Evolutionary conservation across 2,329 filamentous ascomycete species (phyloP), one percentile per base, ranked within the genome.

Genomic region (Sporothrix inflata): DNA sequence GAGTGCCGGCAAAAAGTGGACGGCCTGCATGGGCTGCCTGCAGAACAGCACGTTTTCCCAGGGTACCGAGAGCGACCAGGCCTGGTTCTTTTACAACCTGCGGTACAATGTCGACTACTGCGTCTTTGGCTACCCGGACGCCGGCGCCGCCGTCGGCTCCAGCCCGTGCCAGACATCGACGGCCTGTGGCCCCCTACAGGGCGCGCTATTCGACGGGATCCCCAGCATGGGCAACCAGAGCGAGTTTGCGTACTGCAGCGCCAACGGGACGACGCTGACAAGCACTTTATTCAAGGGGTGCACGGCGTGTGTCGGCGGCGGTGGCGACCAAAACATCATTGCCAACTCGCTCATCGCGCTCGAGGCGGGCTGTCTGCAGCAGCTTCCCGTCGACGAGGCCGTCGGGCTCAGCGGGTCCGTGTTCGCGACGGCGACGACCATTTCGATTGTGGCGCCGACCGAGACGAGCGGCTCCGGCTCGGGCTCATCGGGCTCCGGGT

Each of bases 71-170:
- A 88, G 79, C 71, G 87, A 89, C 74, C 85, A 86, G 73, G 80
- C 82, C 65, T 88, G 86, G 86, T 88, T 88, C 74, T 75, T 88
- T 57, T 87, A 89, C 74, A 88, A 89, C 74, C 77, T 88, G 57
- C 81, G 86, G 74, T 88, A 86, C 76, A 80, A 84, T 14, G 81
- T 88, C 60, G 82, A 85, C 71, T 84, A 84, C 73, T 89, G 87
- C 76, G 75, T 88, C 63, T 86, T 87, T 75, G 85, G 83, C 11
- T 86, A 82, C 72, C 85, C 84, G 16, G 85, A 88, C 74, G 84
- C 81, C 55, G 83, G 83, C 0, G 80, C 78, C 19, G 8, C n/a
- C 21, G 77, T 84, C 11, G 81, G 80, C 9, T 83, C 84, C 1
- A 83, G 80, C 14, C 86, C 86, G 0, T 89, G 87, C 77, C 81